Conservation (phyloP, 2,329 filamentous ascomycete genomes). For the Ceratocystis albifundus region DNA sequence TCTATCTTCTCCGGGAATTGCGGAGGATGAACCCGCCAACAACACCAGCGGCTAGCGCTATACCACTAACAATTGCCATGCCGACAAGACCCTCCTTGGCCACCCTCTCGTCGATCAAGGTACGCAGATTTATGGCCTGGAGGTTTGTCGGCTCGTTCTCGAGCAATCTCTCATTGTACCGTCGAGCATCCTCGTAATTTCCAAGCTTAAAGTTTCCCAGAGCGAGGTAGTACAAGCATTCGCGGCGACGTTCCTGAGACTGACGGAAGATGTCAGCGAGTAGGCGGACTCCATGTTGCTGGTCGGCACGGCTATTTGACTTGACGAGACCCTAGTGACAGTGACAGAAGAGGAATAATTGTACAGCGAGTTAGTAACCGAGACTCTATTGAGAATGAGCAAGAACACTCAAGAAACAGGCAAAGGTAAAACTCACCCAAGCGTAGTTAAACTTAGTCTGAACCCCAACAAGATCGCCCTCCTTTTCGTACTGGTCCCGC, state of each 20-base stretch:
- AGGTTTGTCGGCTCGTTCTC: conserved; percentile 86
- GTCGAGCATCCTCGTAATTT: conserved; percentile 87
- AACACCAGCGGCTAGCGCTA: conserved; percentile 86
- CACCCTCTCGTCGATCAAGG: conserved; percentile 90
- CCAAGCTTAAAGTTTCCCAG: conserved; percentile 97
- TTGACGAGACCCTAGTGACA: conserved; percentile 74
- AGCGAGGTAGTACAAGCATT: conserved; percentile 96
- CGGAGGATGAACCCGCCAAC: conserved; percentile 78
- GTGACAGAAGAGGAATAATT: neutral
- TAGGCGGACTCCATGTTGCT: conserved; percentile 86
- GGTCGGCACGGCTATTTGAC: conserved; percentile 69
- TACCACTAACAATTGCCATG: conserved; percentile 85
- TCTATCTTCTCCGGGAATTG: conserved; percentile 52
- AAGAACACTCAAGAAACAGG: neutral
- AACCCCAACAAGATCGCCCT: conserved; percentile 90
- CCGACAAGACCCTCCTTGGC: conserved; percentile 88
- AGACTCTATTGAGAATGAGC: neutral
- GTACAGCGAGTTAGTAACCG: neutral
- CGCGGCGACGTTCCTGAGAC: conserved; percentile 81
- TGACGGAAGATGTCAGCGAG: conserved; percentile 94
- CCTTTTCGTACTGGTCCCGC: conserved; percentile 89
- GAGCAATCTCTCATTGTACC: conserved; percentile 86
- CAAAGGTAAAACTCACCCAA: conserved; percentile 53
- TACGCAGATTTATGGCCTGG: conserved; percentile 75
- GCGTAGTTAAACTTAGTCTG: conserved; percentile 99